phyloP scores from a whole-genome alignment of 129 eudicot genomes.

The Centella asiatica region DNA sequence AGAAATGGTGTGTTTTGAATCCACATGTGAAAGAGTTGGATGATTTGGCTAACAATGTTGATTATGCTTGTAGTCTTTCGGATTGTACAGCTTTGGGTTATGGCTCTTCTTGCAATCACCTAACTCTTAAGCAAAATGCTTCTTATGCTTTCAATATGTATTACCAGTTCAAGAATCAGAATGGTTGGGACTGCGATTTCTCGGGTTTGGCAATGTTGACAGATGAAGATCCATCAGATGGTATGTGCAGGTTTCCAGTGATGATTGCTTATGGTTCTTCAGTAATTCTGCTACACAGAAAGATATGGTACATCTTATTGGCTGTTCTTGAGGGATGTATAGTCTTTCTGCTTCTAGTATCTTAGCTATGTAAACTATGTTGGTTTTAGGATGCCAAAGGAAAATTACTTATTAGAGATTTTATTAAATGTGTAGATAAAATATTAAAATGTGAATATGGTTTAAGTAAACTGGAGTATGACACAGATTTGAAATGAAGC shows the following conservation, averaged over 20 bases:
- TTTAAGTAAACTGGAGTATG: not conserved
- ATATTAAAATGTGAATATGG: too few species aligned
- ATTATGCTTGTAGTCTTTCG: slow-evolving; percentile 79
- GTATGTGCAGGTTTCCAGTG: slow-evolving; percentile 59
- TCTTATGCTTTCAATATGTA: slow-evolving; percentile 93
- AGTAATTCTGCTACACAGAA: slow-evolving; percentile 38
- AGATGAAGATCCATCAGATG: slow-evolving; percentile 63
- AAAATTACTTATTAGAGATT: too few species aligned
- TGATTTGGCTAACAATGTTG: slow-evolving; percentile 46
- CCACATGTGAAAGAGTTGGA: slow-evolving; percentile 38
- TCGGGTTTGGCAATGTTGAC: slow-evolving; percentile 57
- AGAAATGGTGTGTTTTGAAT: slow-evolving; percentile 73
- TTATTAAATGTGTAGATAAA: too few species aligned
- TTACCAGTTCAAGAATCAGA: slow-evolving; percentile 65
- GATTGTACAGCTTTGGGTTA: slow-evolving; percentile 83
- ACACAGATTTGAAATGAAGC: too few species aligned
- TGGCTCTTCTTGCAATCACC: slow-evolving; percentile 71
- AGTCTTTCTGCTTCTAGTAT: slow-evolving; percentile 59
- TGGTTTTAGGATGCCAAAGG: too few species aligned
- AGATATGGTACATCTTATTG: slow-evolving; percentile 37
- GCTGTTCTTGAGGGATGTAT: slow-evolving; percentile 48
- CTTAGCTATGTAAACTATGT: slow-evolving; percentile 23
- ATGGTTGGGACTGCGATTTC: slow-evolving; percentile 69
- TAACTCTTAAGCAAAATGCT: slow-evolving; percentile 44
- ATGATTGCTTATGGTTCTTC: slow-evolving; percentile 63